Evolutionary conservation across 495 filamentous ascomycete genomes (phyloP).

Genomic region (Entonaema liquescens): DNA sequence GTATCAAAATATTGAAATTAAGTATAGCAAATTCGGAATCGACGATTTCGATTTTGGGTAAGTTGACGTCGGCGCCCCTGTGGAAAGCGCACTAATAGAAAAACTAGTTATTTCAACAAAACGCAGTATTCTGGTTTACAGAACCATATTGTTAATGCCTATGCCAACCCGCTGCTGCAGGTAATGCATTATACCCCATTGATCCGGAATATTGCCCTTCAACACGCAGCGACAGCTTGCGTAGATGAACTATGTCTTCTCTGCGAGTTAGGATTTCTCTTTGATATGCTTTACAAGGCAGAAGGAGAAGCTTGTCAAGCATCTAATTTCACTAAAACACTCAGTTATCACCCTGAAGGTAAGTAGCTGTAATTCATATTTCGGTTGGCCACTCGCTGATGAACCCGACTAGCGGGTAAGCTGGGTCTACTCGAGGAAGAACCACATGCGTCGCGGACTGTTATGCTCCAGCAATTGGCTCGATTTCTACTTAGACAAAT

Average conservation of each 20-base stretch:
- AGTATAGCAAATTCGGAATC: conserved; percentile 96
- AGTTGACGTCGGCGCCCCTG: conserved; percentile 34
- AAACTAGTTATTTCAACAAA: conserved; percentile 84
- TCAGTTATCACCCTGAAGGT: conserved; percentile 79
- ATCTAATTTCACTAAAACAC: conserved; percentile 92
- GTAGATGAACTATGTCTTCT: conserved; percentile 82
- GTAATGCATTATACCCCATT: conserved; percentile 89
- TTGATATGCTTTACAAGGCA: conserved; percentile 98
- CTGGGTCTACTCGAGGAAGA: conserved; percentile 86
- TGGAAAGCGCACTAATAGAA: neutral
- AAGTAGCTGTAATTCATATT: neutral
- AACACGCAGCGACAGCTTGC: conserved; percentile 86
- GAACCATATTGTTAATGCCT: conserved; percentile 95
- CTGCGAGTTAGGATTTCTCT: conserved; percentile 94
- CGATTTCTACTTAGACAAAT: conserved; percentile 80
- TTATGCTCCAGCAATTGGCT: conserved; percentile 79
- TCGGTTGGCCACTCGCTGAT: conserved; percentile 15
- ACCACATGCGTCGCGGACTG: conserved; percentile 70
- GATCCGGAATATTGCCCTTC: conserved; percentile 87
- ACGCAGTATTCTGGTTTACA: conserved; percentile 90
- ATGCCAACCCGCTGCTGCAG: conserved; percentile 92
- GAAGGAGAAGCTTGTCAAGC: conserved; percentile 93
- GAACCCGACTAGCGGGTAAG: conserved; percentile 61
- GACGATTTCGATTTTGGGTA: conserved; percentile 98
- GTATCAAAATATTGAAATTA: conserved; percentile 93